A percentile compares a stretch with the other conserved stretches of the same genome.
Evolutionary conservation across 805 yeast species (phyloP).

Genomic region (Candida odintsovae): DNA sequence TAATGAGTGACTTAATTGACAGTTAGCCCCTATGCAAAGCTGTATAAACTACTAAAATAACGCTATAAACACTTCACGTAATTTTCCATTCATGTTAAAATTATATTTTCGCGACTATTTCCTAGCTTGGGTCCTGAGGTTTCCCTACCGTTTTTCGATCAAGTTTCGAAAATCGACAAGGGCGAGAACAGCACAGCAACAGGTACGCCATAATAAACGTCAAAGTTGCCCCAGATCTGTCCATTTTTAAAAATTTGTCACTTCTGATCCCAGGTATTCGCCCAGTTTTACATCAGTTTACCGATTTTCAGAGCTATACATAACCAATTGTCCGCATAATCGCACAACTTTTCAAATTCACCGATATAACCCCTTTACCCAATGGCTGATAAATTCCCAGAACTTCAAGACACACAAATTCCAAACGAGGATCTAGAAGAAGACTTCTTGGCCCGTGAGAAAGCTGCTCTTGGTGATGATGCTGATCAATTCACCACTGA

Average conservation of each 20-base stretch:
- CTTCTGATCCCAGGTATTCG: neutral
- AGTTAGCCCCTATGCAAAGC: neutral
- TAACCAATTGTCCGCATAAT: neutral
- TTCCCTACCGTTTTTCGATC: neutral
- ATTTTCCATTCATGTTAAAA: neutral
- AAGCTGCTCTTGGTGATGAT: conserved; percentile 50
- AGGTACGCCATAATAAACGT: neutral
- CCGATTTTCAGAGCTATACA: neutral
- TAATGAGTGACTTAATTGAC: neutral
- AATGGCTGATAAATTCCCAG: conserved; percentile 79
- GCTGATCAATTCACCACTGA: conserved; percentile 63
- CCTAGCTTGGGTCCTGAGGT: neutral
- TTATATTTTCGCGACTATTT: neutral
- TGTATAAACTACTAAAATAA: neutral
- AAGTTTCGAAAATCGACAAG: neutral
- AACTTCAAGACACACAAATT: conserved; percentile 39
- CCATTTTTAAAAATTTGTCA: neutral
- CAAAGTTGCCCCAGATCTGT: neutral
- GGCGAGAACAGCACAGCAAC: neutral
- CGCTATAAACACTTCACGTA: too few species aligned
- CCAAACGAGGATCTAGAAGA: conserved; percentile 30
- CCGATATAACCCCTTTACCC: conserved; percentile 2
- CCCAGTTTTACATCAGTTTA: too few species aligned
- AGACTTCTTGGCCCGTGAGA: conserved; percentile 65
- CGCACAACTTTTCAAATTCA: neutral